Evolutionary conservation across 139 green algal genomes (phyloP), one percentile per base, ranked within the genome.

Genomic region (Chlamydomonas sphaeroides): DNA sequence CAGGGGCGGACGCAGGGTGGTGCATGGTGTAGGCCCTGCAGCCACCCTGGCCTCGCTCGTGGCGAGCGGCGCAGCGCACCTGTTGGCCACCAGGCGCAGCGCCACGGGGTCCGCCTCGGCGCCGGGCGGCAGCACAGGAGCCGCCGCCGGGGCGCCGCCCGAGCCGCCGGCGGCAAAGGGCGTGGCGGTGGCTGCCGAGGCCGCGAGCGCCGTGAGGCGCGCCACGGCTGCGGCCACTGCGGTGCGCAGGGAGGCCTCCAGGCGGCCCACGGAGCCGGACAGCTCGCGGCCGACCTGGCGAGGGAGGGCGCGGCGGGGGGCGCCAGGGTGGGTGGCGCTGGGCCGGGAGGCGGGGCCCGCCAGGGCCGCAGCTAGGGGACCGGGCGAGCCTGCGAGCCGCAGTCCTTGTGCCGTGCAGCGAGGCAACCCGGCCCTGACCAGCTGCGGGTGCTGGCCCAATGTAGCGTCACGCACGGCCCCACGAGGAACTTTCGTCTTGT

Each of bases 171-270:
- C 14, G 25, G 61, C n/a, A 3, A 69, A 51, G 21, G 48, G 48
- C 41, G 39, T 25, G 30, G 39, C 38, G 67, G 26, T 48, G 65
- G 30, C 63, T 42, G 36, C 38, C 41, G 36, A 14, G 23, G 25
- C 49, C 42, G 39, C 49, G 11, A 65, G 62, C 7, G 62, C 76
- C 62, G 81, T 36, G 20, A 88, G 84, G 1, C 51, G 63, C 15
- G 68, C 49, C 36, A 85, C 49, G 11, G 84, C 65, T 5, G 84
- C 33, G 38, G 33, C 68, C 0, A 85, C 39, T 3, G 79, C 65
- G 18, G 79, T 71, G 26, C 85, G 53, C 33, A 89, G 32, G 26
- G 65, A 59, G 1, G 85, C 75, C 36, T 90, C 87, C 45, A 90
- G 76, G 21, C 49, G 51, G 8, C 74, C 59, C 30, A 90, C 87